phyloP scores from a whole-genome alignment of 2,329 filamentous ascomycete species.

The Stemphylium vesicarium region DNA sequence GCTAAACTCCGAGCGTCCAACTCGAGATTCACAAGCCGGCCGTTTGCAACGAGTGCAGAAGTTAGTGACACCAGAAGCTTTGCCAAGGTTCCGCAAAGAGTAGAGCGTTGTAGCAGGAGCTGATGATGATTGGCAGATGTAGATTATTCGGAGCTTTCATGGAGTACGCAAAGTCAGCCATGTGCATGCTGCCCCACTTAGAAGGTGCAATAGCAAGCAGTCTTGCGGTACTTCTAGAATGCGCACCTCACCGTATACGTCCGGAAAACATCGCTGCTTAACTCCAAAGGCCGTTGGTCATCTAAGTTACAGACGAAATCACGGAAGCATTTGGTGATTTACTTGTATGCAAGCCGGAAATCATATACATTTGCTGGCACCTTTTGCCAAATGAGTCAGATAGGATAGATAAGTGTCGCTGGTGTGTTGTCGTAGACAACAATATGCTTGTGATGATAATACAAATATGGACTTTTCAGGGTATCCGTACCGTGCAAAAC shows the following conservation, averaged over 20 bases:
- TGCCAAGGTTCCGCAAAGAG: not conserved
- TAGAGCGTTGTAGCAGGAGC: not conserved
- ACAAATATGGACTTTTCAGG: slow-evolving; percentile 18
- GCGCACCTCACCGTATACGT: not conserved
- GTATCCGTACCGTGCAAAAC: slow-evolving; percentile 27
- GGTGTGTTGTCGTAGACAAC: not conserved
- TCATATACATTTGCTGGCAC: not conserved
- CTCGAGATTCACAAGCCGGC: not conserved
- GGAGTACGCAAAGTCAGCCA: not conserved
- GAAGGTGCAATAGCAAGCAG: not conserved
- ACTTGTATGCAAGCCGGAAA: not conserved
- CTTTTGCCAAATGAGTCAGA: not conserved
- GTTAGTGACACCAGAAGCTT: not conserved
- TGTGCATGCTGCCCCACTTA: not conserved
- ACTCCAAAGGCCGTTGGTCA: too few relatives aligned
- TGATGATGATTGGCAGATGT: not conserved
- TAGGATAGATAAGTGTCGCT: not conserved
- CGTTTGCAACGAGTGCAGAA: not conserved
- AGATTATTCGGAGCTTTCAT: not conserved
- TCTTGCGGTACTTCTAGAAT: not conserved
- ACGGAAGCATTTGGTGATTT: not conserved
- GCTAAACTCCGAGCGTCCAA: slow-evolving; percentile 4
- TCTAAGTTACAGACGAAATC: not conserved
- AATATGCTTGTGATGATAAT: not conserved
- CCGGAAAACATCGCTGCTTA: too few relatives aligned